Evolutionary conservation across 768 basidiomycete genomes (phyloP), one percentile per base, ranked within the genome.

Genomic region (Austroboletus eburneus): DNA sequence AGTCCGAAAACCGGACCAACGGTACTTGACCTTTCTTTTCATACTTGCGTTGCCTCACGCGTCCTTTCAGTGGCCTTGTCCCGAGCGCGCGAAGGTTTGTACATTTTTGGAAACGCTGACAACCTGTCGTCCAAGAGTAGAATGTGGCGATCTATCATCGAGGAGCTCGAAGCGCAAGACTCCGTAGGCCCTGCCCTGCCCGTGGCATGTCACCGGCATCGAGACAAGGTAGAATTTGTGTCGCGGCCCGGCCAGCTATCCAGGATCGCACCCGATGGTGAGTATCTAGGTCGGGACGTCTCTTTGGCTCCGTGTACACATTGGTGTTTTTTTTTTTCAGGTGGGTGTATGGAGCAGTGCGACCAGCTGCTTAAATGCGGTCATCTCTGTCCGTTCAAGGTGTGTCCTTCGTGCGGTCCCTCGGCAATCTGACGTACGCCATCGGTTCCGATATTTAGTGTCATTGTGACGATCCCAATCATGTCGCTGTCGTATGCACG

Each of bases 61-160:
- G 29, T 41, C 46, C 43, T 25, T 18, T 17, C 49, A 73, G 87
- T 89, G 34, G 85, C 88, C 0, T 61, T 90, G 4, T 87, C 86
- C 18, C 74, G 87, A 18, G 87, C 87, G 4, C 75, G 78, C 40
- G 79, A 90, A 49, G 87, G 87, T 5, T 66, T 91, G 2, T 89
- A 74, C 56, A 77, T 91, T 25, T 64, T 90, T 4, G 87, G 88
- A 20, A 87, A 87, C 43, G 78, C 82, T 0, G 60, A 71, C 0
- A 76, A 80, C 34, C 58, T 86, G 35, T 66, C 74, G 4, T 64
- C 70, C 14, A 70, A 66, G 46, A 80, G 76, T 48, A 42, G 58
- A 9, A 83, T 82, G 65, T 89, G 86, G 87, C 61, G 58, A 1
- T 65, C 60, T 0, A 69, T 87, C 13, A 63, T 85, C 2, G 71